Base-by-base conservation (phyloP, 192 early-diverging fungal species). In the Mortierella antarctica region DNA sequence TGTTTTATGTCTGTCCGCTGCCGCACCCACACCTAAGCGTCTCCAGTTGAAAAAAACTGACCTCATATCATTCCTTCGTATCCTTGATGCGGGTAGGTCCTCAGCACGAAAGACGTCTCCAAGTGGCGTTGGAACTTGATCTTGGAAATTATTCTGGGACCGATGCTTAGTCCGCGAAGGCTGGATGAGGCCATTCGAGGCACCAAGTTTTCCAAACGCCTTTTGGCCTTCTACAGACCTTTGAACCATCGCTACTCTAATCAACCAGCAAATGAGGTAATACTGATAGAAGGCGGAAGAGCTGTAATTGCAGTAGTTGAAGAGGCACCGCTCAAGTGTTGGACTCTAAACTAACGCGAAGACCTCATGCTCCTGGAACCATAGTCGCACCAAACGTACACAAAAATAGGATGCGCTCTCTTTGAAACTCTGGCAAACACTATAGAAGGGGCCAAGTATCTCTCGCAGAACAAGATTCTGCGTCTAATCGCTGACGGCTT, bases 71-170 rank as follows among this genome's bases (percentile, higher is more conserved):
- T 52, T 49, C 11, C 15, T 7, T 10, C 15, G 40, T 40, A 50
- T 67, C 2, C 23, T 31, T 31, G 31, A 31, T 31, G 31, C 3
- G 31, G 53, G 23, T 83, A 91, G 89, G 89, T 94, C 17, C 46
- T 94, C 9, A 88, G 73, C 54, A 85, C 89, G 9, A 95, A 93
- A 61, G 95, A 96, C 20, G 88, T 86, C 68, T 81, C 89, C 14
- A 92, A 92, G 66, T 96, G 95, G 95, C 86, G 87, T 20, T 96
- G 92, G 94, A 91, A 93, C 42, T 84, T 82, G 23, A 90, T 95
- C 21, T 72, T 88, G 63, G 93, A 94, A 60, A 82, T 96, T 17
- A 82, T 96, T 13, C 91, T 93, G 55, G 94, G 95, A 6, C 93
- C 94, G 2, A 83, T 96, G 58, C 78, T 90, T 11, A 93, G 92